phyloP scores from a whole-genome alignment of 2,329 filamentous ascomycete genomes.

The Hymenoscyphus infarciens region DNA sequence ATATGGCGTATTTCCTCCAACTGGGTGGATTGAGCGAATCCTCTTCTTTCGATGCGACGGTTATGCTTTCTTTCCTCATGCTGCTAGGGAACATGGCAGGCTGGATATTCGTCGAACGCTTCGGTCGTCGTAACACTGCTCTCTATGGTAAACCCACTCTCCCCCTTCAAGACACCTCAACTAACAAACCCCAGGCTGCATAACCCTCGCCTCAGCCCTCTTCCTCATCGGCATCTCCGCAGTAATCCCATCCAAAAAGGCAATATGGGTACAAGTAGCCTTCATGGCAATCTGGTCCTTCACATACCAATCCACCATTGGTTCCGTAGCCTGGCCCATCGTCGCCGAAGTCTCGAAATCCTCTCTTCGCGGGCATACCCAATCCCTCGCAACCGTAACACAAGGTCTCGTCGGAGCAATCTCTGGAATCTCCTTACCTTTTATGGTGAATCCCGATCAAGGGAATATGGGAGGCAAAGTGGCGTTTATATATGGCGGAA shows the following conservation, averaged over 20 bases:
- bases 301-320: constrained; percentile 30
- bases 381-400: constrained; percentile 26
- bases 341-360: constrained; percentile 44
- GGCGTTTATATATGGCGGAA: constrained; percentile 42
- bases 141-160: constrained; percentile 19
- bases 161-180: background rate
- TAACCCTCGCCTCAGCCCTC: constrained; percentile 18
- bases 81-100: constrained; percentile 35
- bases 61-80: constrained; percentile 32
- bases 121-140: constrained; percentile 32
- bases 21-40: constrained; percentile 30
- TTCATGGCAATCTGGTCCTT: constrained; percentile 30
- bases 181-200: constrained; percentile 10
- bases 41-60: constrained; percentile 29
- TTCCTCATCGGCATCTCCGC: constrained; percentile 26
- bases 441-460: constrained; percentile 41
- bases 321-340: constrained; percentile 42
- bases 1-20: constrained; percentile 32
- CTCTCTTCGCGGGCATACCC: constrained; percentile 35
- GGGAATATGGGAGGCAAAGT: constrained; percentile 38
- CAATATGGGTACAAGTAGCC: constrained; percentile 25
- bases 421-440: constrained; percentile 20
- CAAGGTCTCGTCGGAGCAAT: constrained; percentile 23
- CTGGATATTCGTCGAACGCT: constrained; percentile 35
- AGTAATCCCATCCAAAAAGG: constrained; percentile 12